Evolutionary conservation across 2,329 filamentous ascomycete species (phyloP).

Genomic region (Sarocladium oryzae): DNA sequence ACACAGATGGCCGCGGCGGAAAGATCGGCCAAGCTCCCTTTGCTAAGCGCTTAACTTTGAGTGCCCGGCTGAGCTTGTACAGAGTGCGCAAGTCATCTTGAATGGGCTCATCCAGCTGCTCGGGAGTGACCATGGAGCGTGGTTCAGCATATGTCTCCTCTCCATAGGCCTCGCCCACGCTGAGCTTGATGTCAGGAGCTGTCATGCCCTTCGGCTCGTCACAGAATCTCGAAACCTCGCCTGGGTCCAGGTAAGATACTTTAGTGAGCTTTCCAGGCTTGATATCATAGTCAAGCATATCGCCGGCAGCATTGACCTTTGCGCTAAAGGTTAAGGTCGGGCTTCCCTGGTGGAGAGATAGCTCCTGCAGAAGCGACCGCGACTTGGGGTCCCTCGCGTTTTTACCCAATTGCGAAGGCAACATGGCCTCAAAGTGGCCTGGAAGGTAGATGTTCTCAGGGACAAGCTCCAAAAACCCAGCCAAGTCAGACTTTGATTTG

Average conservation of each 20-base stretch:
- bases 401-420: slow-evolving; percentile 33
- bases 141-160: slow-evolving; percentile 7
- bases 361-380: slow-evolving; percentile 37
- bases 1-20: slow-evolving; percentile 34
- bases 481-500: slow-evolving; percentile 48
- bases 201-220: slow-evolving; percentile 24
- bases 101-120: slow-evolving; percentile 35
- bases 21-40: slow-evolving; percentile 46
- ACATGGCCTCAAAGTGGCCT: slow-evolving; percentile 52
- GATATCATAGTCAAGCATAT: slow-evolving; percentile 48
- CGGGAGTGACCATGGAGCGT: slow-evolving; percentile 37
- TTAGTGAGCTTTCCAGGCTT: slow-evolving; percentile 46
- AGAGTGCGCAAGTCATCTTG: slow-evolving; percentile 42
- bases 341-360: slow-evolving; percentile 46
- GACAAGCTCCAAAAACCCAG: slow-evolving; percentile 54
- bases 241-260: slow-evolving; percentile 51
- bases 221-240: slow-evolving; percentile 39
- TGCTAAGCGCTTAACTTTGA: slow-evolving; percentile 34
- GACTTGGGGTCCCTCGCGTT: slow-evolving; percentile 9
- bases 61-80: slow-evolving; percentile 38
- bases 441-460: slow-evolving; percentile 54
- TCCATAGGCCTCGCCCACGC: slow-evolving; percentile 14
- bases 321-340: slow-evolving; percentile 58
- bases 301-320: slow-evolving; percentile 45
- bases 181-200: slow-evolving; percentile 18